Evolutionary conservation across 176 grass and related monocot genomes (phyloP).

Genomic region (Poa pratensis): DNA sequence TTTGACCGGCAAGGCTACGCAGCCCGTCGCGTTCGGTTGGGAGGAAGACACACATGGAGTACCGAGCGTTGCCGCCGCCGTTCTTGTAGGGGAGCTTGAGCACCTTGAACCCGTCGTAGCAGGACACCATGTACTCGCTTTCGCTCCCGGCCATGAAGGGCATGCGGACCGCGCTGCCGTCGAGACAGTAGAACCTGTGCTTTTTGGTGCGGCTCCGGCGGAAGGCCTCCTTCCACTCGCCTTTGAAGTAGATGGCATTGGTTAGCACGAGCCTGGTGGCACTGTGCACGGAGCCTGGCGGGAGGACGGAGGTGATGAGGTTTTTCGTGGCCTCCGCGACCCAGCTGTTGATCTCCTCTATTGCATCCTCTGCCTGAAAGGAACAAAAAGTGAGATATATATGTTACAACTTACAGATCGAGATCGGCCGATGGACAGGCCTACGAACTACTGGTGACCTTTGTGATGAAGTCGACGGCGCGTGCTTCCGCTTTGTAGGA

Average conservation of each 20-base stretch:
- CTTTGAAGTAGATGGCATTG: constrained; percentile 40
- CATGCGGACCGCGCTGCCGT: neutral
- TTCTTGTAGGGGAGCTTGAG: neutral
- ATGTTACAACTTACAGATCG: neutral
- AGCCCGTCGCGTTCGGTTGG: neutral
- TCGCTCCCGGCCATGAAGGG: constrained; percentile 1
- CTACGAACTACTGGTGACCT: no score
- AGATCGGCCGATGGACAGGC: no score
- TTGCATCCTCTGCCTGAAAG: constrained; percentile 16
- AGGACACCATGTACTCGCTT: neutral
- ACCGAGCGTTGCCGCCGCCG: rapidly evolving
- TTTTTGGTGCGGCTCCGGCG: neutral
- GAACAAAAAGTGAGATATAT: neutral
- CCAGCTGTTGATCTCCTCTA: constrained; percentile 27
- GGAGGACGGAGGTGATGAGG: constrained; percentile 37
- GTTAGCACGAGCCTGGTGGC: constrained; percentile 22
- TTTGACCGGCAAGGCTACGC: neutral
- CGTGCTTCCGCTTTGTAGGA: constrained; percentile 2
- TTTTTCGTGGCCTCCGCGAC: constrained; percentile 15
- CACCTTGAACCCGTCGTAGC: neutral
- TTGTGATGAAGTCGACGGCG: constrained; percentile 17
- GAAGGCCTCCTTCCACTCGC: constrained; percentile 10
- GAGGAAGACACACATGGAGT: constrained; percentile 35
- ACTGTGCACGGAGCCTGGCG: neutral
- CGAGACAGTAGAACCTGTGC: neutral